A percentile compares a stretch with the other conserved stretches of the same genome.
phyloP scores from a whole-genome alignment of 73 alveolate species.

The Symbiodinium pilosum region DNA sequence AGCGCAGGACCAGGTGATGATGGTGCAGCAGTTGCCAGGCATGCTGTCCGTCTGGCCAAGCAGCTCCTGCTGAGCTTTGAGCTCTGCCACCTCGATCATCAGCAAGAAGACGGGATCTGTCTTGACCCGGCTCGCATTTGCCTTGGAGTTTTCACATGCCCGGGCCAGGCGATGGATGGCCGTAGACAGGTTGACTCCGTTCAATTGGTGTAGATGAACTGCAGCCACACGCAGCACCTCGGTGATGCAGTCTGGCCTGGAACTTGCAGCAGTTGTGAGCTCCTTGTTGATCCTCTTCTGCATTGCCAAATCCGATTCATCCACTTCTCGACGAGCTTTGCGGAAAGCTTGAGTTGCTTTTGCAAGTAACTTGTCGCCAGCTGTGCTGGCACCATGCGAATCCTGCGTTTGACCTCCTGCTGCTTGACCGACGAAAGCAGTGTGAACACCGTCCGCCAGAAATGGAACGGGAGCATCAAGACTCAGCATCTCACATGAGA shows the following conservation, averaged over 20 bases:
- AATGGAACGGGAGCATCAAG: not conserved
- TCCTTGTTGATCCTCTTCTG: no score
- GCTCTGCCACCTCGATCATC: not conserved
- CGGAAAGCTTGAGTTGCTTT: not conserved
- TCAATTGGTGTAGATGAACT: not conserved
- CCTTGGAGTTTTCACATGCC: no score
- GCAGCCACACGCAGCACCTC: no score
- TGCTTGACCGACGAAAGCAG: not conserved
- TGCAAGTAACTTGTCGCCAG: not conserved
- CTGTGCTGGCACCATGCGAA: not conserved
- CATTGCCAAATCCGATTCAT: not conserved
- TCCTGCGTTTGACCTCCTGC: not conserved
- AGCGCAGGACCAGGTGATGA: not conserved
- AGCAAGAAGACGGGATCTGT: no score
- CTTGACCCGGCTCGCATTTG: no score
- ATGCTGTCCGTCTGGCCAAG: not conserved
- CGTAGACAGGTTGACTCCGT: conserved; percentile 18
- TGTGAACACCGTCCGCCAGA: not conserved
- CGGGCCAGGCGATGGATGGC: conserved; percentile 21
- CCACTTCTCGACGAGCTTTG: no score
- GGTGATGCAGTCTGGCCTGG: no score
- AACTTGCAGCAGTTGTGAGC: no score
- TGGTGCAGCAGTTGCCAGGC: not conserved
- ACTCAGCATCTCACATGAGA: not conserved
- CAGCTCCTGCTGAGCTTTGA: not conserved